Base-by-base conservation (phyloP, 2,329 filamentous ascomycete species). In the Colletotrichum sp. region DNA sequence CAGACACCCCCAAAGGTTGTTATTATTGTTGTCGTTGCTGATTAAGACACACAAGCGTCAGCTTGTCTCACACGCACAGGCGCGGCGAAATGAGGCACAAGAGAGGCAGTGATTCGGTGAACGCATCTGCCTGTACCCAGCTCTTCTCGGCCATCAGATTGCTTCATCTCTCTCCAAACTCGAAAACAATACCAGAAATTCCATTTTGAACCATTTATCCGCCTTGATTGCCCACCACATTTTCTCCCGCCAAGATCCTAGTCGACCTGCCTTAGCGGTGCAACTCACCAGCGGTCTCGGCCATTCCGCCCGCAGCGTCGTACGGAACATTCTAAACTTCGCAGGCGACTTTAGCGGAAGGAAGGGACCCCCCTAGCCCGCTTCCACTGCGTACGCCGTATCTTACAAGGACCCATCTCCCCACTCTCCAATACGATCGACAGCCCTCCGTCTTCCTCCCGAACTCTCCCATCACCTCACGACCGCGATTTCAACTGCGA, bases 261-360 rank as follows among this genome's bases (percentile, higher is more conserved):
- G 69, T 58, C 70, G 38, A 72, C 32, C 61, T 67, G 65, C 65
- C 69, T 62, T 55, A 67, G 69, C 38, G 58, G 73, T 68, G 73
- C 65, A 73, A 69, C 70, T 70, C 70, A 67, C 73, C 56, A 61
- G 69, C 70, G 73, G 73, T 75, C 73, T 73, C 73, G 70, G 69
- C 73, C 70, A 34, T 58, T 72, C 69, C 56, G 69, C 64, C 56
- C 43, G 64, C 43, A 18, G 55, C 68, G 64, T 48, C 10, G 43
- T 48, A 38, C 72, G 52, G 61, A 75, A 73, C 65, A 56, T 30
- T 52, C 34, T 30, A 67, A 38, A 72, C 64, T 64, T 60, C 66
- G 70, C 58, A 68, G 69, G 73, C 64, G 24, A 71, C 68, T 43
- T 71, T 61, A 68, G 73, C 70, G 64, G 69, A 64, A 65, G 38